A percentile compares a stretch with the other conserved stretches of the same genome.
These are phyloP conservation scores for Ustilago xerochloae DNA, from an alignment of 1,284 basidiomycete species.

Conservation along the genomic window DNA sequence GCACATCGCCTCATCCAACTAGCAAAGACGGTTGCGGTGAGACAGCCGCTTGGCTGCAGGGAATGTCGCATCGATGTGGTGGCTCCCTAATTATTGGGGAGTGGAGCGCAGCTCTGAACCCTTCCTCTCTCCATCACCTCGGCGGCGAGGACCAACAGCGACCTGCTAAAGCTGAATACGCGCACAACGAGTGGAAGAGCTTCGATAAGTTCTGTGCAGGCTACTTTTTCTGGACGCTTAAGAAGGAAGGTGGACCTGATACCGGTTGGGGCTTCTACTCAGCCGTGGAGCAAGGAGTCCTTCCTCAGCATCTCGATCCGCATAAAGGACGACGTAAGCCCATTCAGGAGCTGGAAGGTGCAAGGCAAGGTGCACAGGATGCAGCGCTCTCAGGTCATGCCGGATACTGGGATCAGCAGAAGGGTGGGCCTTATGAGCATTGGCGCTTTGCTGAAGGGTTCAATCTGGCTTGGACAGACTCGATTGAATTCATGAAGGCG, in stretches of 20 bases:
- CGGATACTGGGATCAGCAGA: conserved; percentile 52
- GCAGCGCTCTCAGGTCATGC: conserved; percentile 28
- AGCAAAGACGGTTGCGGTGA: conserved; percentile 38
- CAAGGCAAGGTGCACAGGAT: conserved; percentile 24
- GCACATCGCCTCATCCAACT: conserved; percentile 27
- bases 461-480: conserved; percentile 78
- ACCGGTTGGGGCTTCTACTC: conserved; percentile 82
- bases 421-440: conserved; percentile 73
- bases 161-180: conserved; percentile 72
- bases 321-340: conserved; percentile 30
- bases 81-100: conserved; percentile 79
- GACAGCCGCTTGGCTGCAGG: conserved; percentile 46
- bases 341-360: conserved; percentile 27
- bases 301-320: conserved; percentile 70
- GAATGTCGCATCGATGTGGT: conserved; percentile 68
- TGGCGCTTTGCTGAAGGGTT: conserved; percentile 78
- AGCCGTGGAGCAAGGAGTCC: conserved; percentile 76
- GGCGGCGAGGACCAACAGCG: conserved; percentile 69
- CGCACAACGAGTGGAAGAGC: conserved; percentile 76
- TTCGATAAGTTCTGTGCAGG: conserved; percentile 79
- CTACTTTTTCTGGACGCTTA: conserved; percentile 90
- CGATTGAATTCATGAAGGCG: conserved; percentile 72
- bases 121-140: conserved; percentile 72
- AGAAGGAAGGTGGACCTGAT: conserved; percentile 78
- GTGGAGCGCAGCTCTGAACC: conserved; percentile 83